Evolutionary conservation across 2,329 filamentous ascomycete species (phyloP).

Genomic region (Myriangium duriaei): DNA sequence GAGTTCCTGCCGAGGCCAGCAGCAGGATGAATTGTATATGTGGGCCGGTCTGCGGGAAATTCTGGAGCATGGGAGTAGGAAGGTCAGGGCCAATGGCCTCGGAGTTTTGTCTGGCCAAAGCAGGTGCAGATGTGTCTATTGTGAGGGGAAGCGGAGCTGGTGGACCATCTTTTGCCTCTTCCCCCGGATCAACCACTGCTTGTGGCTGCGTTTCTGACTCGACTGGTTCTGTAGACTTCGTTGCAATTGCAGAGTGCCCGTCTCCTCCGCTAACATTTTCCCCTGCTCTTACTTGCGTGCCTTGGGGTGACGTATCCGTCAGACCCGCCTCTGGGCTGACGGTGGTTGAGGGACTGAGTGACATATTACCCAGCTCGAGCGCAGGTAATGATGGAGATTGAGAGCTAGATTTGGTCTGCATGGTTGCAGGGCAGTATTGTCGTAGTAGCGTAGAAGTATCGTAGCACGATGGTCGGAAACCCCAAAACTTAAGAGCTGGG

Average conservation of each 20-base stretch:
- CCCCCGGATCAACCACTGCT: too few species aligned
- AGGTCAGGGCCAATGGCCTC: slow-evolving; percentile 37
- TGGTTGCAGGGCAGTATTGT: too few species aligned
- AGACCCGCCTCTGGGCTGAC: too few species aligned
- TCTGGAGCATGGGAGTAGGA: slow-evolving; percentile 25
- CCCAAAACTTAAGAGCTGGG: too few species aligned
- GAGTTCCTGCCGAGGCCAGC: slow-evolving; percentile 59
- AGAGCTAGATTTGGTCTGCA: neutral
- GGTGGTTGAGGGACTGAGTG: slow-evolving; percentile 1
- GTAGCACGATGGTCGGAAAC: too few species aligned
- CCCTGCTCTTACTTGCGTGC: neutral
- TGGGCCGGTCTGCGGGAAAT: slow-evolving; percentile 19
- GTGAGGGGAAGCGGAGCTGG: slow-evolving; percentile 6
- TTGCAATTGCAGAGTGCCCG: too few species aligned
- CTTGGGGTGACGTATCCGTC: too few species aligned
- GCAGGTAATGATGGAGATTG: slow-evolving; percentile 6
- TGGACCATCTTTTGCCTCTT: slow-evolving; percentile 1
- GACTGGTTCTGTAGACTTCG: too few species aligned
- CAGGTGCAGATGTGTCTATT: slow-evolving; percentile 10
- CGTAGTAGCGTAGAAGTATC: too few species aligned
- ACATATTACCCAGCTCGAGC: slow-evolving; percentile 6
- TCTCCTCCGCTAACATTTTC: neutral
- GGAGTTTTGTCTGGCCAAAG: slow-evolving; percentile 27
- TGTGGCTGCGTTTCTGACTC: too few species aligned
- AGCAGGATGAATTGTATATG: slow-evolving; percentile 68